Evolutionary conservation across 2,329 filamentous ascomycete genomes (phyloP).

Genomic region (Emmonsiellopsis sp.): DNA sequence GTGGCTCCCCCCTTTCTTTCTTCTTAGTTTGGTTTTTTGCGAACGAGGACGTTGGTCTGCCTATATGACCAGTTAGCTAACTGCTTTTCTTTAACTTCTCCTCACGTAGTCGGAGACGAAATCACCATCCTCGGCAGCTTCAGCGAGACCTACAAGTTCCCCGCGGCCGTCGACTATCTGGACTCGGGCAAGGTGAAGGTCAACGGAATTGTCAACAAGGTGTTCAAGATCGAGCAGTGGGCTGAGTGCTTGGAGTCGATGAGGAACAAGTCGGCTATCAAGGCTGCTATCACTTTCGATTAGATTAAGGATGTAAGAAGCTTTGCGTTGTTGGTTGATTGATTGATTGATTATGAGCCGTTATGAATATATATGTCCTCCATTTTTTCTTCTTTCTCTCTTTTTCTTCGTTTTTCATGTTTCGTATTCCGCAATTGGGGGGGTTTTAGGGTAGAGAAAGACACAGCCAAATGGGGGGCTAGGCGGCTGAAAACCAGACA

Average conservation of each 20-base stretch:
- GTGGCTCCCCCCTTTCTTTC: conserved; percentile 11
- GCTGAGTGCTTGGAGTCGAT: conserved; percentile 60
- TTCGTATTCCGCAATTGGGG: neutral
- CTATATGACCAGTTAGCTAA: conserved; percentile 7
- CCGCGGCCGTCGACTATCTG: conserved; percentile 45
- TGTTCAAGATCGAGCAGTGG: conserved; percentile 64
- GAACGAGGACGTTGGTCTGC: neutral
- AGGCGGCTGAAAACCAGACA: too few species aligned
- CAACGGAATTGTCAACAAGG: conserved; percentile 62
- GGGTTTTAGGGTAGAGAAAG: too few species aligned
- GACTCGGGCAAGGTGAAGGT: conserved; percentile 38
- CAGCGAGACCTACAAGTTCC: conserved; percentile 66
- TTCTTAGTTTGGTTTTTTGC: neutral
- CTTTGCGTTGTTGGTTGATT: neutral
- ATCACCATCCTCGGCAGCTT: conserved; percentile 66
- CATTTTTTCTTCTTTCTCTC: neutral
- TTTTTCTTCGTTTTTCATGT: neutral
- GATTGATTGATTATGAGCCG: neutral
- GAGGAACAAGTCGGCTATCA: conserved; percentile 63
- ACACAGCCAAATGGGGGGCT: too few species aligned
- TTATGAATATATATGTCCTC: neutral
- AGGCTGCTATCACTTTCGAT: conserved; percentile 64
- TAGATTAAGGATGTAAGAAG: conserved; percentile 20
- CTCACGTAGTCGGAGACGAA: conserved; percentile 42
- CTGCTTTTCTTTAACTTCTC: neutral